Conservation (phyloP, 2,329 filamentous ascomycete genomes). For the Penicillium corylophilum region DNA sequence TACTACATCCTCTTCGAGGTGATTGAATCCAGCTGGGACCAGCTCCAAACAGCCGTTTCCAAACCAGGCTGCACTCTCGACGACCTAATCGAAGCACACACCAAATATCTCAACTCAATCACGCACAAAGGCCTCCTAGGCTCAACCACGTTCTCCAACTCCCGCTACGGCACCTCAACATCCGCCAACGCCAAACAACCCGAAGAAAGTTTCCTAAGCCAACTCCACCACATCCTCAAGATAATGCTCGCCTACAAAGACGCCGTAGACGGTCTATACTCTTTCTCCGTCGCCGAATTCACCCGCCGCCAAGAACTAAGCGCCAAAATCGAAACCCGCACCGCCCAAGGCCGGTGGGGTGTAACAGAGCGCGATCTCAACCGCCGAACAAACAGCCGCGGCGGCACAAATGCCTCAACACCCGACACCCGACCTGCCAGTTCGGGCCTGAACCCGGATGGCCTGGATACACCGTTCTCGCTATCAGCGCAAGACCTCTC, state of each 20-base stretch:
- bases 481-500: slow-evolving; percentile 33
- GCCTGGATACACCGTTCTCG: slow-evolving; percentile 42
- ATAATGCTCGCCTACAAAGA: slow-evolving; percentile 94
- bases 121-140: slow-evolving; percentile 94
- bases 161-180: slow-evolving; percentile 25
- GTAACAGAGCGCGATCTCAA: slow-evolving; percentile 55
- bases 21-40: slow-evolving; percentile 93
- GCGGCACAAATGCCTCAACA: slow-evolving; percentile 28
- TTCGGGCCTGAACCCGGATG: slow-evolving; percentile 22
- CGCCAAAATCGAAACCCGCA: slow-evolving; percentile 67
- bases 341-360: slow-evolving; percentile 64
- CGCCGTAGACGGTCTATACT: slow-evolving; percentile 89
- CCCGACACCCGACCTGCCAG: slow-evolving; percentile 25
- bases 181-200: slow-evolving; percentile 42
- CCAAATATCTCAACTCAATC: slow-evolving; percentile 85
- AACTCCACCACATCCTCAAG: slow-evolving; percentile 88
- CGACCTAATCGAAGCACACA: slow-evolving; percentile 90
- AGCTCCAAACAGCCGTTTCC: slow-evolving; percentile 76
- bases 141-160: slow-evolving; percentile 47
- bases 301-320: slow-evolving; percentile 83
- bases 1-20: slow-evolving; percentile 99
- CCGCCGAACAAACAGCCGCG: slow-evolving; percentile 32
- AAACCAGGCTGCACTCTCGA: slow-evolving; percentile 89
- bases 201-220: slow-evolving; percentile 80
- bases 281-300: slow-evolving; percentile 92